These are phyloP conservation scores for Camellia japonica DNA, from an alignment of 148 eudicot genomes.

Conservation along the genomic window DNA sequence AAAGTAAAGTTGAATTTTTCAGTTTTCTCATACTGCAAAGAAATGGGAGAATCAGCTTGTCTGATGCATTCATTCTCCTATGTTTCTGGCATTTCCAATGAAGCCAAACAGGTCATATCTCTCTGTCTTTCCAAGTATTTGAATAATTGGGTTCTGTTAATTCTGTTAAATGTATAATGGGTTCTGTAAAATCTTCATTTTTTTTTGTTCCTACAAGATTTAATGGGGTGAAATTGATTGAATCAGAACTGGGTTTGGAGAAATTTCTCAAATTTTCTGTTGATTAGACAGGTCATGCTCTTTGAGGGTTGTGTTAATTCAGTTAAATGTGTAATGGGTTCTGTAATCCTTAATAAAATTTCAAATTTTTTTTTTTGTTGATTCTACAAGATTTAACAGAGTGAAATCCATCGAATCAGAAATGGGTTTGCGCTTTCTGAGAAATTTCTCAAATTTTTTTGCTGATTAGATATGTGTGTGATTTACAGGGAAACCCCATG, in stretches of 20 bases:
- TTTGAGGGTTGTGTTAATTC: too few species aligned
- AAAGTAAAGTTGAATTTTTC: not conserved
- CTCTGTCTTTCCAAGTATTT: not conserved
- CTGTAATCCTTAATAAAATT: too few species aligned
- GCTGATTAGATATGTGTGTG: not conserved
- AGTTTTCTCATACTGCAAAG: not conserved
- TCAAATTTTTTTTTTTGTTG: not conserved
- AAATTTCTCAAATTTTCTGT: not conserved
- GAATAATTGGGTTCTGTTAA: not conserved
- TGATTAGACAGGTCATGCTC: not conserved
- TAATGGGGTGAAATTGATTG: not conserved
- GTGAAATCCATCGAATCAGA: not conserved
- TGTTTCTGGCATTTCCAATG: not conserved
- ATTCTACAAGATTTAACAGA: not conserved
- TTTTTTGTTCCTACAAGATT: not conserved
- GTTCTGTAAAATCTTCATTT: not conserved
- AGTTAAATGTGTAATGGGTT: too few species aligned
- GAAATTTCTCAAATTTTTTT: not conserved
- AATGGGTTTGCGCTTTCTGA: not conserved
- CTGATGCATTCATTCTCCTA: not conserved
- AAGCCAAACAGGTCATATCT: not conserved
- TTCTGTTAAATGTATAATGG: not conserved
- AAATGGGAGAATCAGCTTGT: constrained; percentile 18
- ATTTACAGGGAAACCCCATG: constrained; percentile 43
- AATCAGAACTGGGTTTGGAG: not conserved